These are phyloP conservation scores for Tulasnella sp. DNA, from an alignment of 768 basidiomycete species.

Conservation along the genomic window DNA sequence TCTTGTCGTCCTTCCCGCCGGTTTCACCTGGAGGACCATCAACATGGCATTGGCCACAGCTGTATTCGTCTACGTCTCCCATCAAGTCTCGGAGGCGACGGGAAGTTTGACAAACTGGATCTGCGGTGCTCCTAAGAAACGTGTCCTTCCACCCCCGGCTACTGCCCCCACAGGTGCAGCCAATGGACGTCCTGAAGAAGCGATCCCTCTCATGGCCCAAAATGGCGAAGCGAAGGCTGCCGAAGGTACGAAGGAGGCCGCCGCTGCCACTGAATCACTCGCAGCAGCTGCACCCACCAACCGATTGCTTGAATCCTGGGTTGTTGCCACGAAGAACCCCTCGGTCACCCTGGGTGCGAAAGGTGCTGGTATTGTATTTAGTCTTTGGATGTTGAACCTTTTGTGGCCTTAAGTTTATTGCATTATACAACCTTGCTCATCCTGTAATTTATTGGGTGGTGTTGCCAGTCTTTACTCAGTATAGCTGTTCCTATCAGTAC, in stretches of 20 bases:
- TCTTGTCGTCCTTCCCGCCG: conserved; percentile 57
- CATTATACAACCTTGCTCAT: too few species aligned
- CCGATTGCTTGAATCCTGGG: conserved; percentile 25
- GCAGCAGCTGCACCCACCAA: conserved; percentile 18
- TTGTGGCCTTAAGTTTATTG: conserved; percentile 45
- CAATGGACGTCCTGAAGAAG: neutral
- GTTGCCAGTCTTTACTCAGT: too few species aligned
- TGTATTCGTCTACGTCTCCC: conserved; percentile 69
- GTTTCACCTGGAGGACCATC: conserved; percentile 54
- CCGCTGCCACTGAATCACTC: neutral
- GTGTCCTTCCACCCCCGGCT: neutral
- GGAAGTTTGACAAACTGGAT: conserved; percentile 48
- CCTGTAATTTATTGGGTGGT: too few species aligned
- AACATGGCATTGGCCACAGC: conserved; percentile 66
- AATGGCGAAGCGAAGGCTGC: too few species aligned
- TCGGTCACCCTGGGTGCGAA: conserved; percentile 35
- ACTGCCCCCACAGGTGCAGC: neutral
- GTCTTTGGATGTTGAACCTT: conserved; percentile 56
- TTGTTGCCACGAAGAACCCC: conserved; percentile 24
- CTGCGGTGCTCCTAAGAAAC: conserved; percentile 28
- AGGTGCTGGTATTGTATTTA: conserved; percentile 30
- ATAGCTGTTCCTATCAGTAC: too few species aligned
- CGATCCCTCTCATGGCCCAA: conserved; percentile 6
- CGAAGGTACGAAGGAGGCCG: neutral
- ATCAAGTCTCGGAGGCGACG: conserved; percentile 65